Evolutionary conservation across 108 stramenopile genomes (phyloP).

Genomic region (Cyclotella cryptica): DNA sequence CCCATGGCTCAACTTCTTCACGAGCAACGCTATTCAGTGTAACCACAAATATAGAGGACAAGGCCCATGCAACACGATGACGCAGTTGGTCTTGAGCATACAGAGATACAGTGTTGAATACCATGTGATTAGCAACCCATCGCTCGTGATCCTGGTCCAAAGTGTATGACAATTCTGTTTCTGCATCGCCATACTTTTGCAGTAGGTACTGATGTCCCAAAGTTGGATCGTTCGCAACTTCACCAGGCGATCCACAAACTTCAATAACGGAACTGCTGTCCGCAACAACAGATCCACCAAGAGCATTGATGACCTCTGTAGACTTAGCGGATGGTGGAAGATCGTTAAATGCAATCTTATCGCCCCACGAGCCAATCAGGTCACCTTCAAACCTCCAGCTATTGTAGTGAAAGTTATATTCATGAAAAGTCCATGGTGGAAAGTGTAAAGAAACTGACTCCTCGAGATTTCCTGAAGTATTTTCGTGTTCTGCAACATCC

Average conservation of each 20-base stretch:
- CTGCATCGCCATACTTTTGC: slow-evolving; percentile 37
- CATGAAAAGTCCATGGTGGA: slow-evolving; percentile 33
- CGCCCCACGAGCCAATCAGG: slow-evolving; percentile 30
- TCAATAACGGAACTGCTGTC: slow-evolving; percentile 26
- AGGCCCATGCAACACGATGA: slow-evolving; percentile 63
- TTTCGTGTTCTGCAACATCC: slow-evolving; percentile 30
- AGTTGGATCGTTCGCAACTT: slow-evolving; percentile 40
- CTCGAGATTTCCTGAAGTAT: slow-evolving; percentile 28
- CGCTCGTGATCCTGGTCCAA: slow-evolving; percentile 51
- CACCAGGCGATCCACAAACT: slow-evolving; percentile 53
- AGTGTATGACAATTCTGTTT: slow-evolving; percentile 27
- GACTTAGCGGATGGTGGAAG: slow-evolving; percentile 37
- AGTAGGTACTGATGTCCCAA: slow-evolving; percentile 40
- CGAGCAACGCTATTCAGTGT: slow-evolving; percentile 16
- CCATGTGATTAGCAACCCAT: slow-evolving; percentile 29
- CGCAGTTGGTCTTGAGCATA: slow-evolving; percentile 54
- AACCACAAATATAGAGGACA: slow-evolving; percentile 53
- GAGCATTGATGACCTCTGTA: slow-evolving; percentile 11
- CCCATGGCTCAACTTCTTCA: slow-evolving; percentile 39
- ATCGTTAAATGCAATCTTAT: slow-evolving; percentile 22
- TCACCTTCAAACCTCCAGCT: slow-evolving; percentile 36
- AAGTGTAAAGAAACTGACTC: slow-evolving; percentile 28
- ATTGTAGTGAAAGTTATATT: slow-evolving; percentile 34
- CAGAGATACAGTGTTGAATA: slow-evolving; percentile 43
- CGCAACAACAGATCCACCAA: slow-evolving; percentile 32